These are phyloP conservation scores for Hypericum perforatum DNA, from an alignment of 345 rosid species.

Conservation along the genomic window DNA sequence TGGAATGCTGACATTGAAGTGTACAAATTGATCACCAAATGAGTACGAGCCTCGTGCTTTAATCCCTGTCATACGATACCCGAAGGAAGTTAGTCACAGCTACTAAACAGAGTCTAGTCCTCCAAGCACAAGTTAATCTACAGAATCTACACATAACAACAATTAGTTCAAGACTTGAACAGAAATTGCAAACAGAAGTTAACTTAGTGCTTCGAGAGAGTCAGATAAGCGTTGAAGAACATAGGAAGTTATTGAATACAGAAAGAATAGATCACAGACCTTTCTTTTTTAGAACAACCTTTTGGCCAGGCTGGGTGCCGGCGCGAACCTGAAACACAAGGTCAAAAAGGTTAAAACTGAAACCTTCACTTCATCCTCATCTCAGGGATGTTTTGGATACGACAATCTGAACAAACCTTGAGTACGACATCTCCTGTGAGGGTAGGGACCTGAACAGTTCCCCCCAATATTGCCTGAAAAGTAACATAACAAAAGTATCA, in stretches of 20 bases:
- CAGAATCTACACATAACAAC: not conserved
- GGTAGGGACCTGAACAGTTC: conserved; percentile 94
- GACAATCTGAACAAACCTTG: conserved; percentile 43
- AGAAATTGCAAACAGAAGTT: too few relatives aligned
- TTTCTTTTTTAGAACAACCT: conserved; percentile 90
- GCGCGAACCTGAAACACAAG: conserved; percentile 58
- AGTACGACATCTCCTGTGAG: conserved; percentile 96
- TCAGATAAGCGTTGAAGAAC: too few relatives aligned
- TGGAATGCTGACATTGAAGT: conserved; percentile 89
- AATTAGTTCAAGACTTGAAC: too few relatives aligned
- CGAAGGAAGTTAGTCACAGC: not conserved
- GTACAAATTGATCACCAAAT: conserved; percentile 87
- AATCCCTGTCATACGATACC: conserved; percentile 41
- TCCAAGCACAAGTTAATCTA: not conserved
- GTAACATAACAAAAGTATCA: not conserved
- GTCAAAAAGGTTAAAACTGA: not conserved
- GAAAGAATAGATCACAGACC: conserved; percentile 25
- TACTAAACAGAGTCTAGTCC: not conserved
- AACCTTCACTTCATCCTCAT: not conserved
- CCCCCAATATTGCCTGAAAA: conserved; percentile 91
- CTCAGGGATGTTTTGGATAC: not conserved
- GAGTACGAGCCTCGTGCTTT: conserved; percentile 63
- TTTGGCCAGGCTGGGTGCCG: conserved; percentile 98
- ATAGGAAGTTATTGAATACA: too few relatives aligned
- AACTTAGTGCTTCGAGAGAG: too few relatives aligned